phyloP scores from a whole-genome alignment of 176 grass and related monocot genomes.

The Melocanna baccifera region DNA sequence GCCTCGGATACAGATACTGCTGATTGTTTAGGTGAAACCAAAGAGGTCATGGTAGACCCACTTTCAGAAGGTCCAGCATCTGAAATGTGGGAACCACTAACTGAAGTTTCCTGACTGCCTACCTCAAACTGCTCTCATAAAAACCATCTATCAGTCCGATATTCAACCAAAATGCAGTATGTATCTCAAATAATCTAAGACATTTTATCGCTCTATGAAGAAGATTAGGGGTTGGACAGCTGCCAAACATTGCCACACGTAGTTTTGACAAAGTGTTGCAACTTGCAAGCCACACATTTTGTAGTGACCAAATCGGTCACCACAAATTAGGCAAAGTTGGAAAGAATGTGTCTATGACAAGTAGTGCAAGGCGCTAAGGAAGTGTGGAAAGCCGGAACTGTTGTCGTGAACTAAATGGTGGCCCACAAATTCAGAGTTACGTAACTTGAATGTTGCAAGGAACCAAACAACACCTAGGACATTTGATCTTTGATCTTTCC shows the following conservation, averaged over 20 bases:
- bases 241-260: neutral
- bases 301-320: neutral
- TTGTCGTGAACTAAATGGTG: neutral
- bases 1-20: conserved; percentile 55
- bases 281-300: neutral
- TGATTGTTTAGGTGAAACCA: conserved; percentile 44
- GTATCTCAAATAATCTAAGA: neutral
- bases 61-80: conserved; percentile 52
- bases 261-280: neutral
- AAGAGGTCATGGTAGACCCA: conserved; percentile 35
- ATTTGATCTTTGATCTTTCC: conserved; percentile 8
- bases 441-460: neutral
- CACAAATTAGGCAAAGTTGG: neutral
- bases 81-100: conserved; percentile 52
- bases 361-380: neutral
- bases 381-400: neutral
- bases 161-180: conserved; percentile 16
- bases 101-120: conserved; percentile 55
- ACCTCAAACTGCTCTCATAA: conserved; percentile 38
- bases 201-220: neutral
- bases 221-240: neutral
- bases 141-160: neutral
- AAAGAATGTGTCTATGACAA: neutral
- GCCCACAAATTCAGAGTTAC: neutral
- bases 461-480: neutral